A percentile compares a stretch with the other conserved stretches of the same genome.
phyloP scores from a whole-genome alignment of 305 asterid genomes.

The Stenogyne calaminthoides region DNA sequence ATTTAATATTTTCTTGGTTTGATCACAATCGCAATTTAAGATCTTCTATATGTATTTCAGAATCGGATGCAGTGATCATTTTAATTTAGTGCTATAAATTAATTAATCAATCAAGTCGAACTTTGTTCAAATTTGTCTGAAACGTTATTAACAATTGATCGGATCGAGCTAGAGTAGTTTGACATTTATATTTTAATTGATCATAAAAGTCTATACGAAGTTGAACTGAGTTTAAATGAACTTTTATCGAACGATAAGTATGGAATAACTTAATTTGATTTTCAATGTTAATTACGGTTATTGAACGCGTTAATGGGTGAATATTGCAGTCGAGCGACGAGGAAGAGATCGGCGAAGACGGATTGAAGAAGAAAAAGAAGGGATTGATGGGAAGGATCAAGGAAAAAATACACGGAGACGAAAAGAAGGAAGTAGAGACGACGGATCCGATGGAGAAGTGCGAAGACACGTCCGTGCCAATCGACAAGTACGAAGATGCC shows the following conservation, averaged over 20 bases:
- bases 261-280: neutral
- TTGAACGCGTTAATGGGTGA: neutral
- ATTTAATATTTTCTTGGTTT: neutral
- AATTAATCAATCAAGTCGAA: too few species aligned
- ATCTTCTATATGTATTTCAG: too few species aligned
- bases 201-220: too few species aligned
- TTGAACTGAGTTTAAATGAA: neutral
- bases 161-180: too few species aligned
- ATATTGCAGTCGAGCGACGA: slow-evolving; percentile 75
- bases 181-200: too few species aligned
- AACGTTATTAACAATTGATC: too few species aligned
- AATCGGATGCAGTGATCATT: too few species aligned
- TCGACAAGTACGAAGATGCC: slow-evolving; percentile 55
- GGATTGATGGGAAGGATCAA: slow-evolving; percentile 56
- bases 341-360: slow-evolving; percentile 59
- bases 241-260: too few species aligned
- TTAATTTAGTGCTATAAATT: too few species aligned
- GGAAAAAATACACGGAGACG: slow-evolving; percentile 32
- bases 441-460: slow-evolving; percentile 25
- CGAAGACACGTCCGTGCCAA: slow-evolving; percentile 42
- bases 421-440: slow-evolving; percentile 35
- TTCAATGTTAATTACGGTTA: too few species aligned
- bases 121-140: too few species aligned
- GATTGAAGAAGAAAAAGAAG: slow-evolving; percentile 70
- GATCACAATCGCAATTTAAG: neutral